Conservation (phyloP, 768 basidiomycete species). For the Russula olivacea region DNA sequence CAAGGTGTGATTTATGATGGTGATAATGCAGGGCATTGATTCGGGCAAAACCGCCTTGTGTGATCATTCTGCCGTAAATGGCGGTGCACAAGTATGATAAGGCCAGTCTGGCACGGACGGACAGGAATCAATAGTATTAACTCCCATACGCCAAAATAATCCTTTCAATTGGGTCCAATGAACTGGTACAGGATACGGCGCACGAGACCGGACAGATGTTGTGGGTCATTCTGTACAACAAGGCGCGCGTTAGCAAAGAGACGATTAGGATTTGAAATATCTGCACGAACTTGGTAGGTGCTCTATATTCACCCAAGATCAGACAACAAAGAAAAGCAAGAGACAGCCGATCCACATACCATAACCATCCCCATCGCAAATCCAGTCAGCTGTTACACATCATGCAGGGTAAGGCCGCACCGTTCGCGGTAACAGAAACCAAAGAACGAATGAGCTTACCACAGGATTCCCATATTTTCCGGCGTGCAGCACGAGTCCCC, state of each 20-base stretch:
- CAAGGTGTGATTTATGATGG: conserved; percentile 5
- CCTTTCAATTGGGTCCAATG: conserved; percentile 68
- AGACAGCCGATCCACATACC: conserved; percentile 39
- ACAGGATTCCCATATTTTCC: conserved; percentile 65
- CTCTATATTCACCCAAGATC: conserved; percentile 15
- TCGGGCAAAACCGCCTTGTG: not conserved
- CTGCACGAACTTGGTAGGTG: conserved; percentile 57
- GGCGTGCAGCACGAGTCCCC: conserved; percentile 66
- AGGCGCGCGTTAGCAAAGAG: not conserved
- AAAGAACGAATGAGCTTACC: conserved; percentile 34
- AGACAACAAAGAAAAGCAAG: conserved; percentile 15
- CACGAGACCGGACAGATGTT: conserved; percentile 79
- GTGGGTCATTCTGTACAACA: conserved; percentile 52
- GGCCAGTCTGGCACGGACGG: not conserved
- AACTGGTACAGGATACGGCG: conserved; percentile 82
- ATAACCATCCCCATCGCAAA: conserved; percentile 91
- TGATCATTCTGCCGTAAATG: conserved; percentile 12
- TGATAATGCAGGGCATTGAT: too few relatives aligned
- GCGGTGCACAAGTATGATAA: not conserved
- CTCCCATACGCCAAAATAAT: not conserved
- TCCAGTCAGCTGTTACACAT: conserved; percentile 44
- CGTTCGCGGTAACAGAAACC: conserved; percentile 28
- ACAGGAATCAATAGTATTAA: not conserved
- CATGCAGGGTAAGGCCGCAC: conserved; percentile 15
- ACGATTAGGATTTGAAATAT: not conserved